Percentiles rank a stretch among this genome's conserved stretches.
phyloP scores from a whole-genome alignment of 345 rosid genomes.

The Gynandropsis gynandra region DNA sequence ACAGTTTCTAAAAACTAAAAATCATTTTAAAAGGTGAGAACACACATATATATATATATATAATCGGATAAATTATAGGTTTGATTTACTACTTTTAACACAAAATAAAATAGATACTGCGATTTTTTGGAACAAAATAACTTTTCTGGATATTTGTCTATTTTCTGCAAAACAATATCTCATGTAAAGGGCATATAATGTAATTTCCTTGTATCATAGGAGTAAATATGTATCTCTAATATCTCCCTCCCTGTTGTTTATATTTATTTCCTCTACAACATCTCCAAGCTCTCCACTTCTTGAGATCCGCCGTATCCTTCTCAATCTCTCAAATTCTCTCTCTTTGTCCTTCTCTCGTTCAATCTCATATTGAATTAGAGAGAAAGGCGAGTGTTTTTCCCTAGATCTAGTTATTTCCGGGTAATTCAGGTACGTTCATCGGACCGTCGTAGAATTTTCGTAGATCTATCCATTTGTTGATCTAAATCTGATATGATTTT shows the following conservation, averaged over 20 bases:
- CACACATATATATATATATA: too few species aligned
- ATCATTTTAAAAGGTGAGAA: too few species aligned
- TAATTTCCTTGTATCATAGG: background rate
- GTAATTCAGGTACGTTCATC: too few species aligned
- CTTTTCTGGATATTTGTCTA: constrained; percentile 18
- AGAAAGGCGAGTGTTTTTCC: background rate
- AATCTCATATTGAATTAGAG: constrained; percentile 5
- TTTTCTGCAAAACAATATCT: constrained; percentile 19
- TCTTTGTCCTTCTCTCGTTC: constrained; percentile 12
- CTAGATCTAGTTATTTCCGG: constrained; percentile 15
- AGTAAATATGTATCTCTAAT: background rate
- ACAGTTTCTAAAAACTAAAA: background rate
- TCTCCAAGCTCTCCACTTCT: constrained; percentile 22
- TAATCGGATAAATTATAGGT: constrained; percentile 15
- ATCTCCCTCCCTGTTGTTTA: constrained; percentile 19
- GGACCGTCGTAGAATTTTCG: too few species aligned
- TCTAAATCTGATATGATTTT: constrained; percentile 3
- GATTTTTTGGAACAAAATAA: background rate
- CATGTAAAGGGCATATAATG: background rate
- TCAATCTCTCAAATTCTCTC: constrained; percentile 18
- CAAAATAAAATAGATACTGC: constrained; percentile 15
- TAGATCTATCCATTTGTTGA: too few species aligned
- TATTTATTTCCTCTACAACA: constrained; percentile 21
- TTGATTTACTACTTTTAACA: background rate
- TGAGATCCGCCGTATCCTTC: constrained; percentile 28